phyloP scores from a whole-genome alignment of 2,329 filamentous ascomycete species.

The Aspergillus sp. region DNA sequence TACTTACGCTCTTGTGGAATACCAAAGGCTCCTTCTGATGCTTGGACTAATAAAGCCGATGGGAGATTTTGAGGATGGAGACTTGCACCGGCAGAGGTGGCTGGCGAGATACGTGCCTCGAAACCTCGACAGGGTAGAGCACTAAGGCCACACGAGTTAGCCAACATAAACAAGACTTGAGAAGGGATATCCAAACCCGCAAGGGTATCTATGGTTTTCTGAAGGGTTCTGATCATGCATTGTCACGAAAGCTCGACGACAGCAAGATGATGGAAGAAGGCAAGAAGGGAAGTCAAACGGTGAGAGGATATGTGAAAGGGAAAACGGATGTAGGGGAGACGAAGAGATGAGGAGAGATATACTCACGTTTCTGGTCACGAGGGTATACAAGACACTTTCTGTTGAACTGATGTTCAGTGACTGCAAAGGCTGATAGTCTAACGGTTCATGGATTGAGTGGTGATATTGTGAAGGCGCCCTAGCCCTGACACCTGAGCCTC shows the following conservation, averaged over 20 bases:
- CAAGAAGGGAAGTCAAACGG: not conserved
- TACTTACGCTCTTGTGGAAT: not conserved
- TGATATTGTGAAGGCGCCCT: not conserved
- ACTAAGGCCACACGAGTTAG: slow-evolving; percentile 1
- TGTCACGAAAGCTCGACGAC: not conserved
- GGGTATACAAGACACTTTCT: not conserved
- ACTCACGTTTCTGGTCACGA: not conserved
- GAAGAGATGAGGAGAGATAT: not conserved
- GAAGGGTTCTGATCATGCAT: slow-evolving; percentile 1
- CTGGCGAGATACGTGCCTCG: not conserved
- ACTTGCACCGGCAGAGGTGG: not conserved
- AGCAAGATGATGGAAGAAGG: not conserved
- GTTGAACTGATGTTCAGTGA: not conserved
- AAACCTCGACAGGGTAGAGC: not conserved
- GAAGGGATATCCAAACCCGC: slow-evolving; percentile 1
- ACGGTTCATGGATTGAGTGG: not conserved
- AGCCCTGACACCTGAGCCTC: not conserved
- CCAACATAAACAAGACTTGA: not conserved
- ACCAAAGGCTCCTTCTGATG: not conserved
- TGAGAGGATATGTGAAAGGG: not conserved
- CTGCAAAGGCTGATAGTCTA: not conserved
- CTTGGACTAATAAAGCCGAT: no score
- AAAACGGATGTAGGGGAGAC: not conserved
- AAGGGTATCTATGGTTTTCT: not conserved
- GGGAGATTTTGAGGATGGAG: no score